These are phyloP conservation scores for Verticillium zaregamsianum DNA, from an alignment of 2,329 filamentous ascomycete genomes.

Conservation along the genomic window DNA sequence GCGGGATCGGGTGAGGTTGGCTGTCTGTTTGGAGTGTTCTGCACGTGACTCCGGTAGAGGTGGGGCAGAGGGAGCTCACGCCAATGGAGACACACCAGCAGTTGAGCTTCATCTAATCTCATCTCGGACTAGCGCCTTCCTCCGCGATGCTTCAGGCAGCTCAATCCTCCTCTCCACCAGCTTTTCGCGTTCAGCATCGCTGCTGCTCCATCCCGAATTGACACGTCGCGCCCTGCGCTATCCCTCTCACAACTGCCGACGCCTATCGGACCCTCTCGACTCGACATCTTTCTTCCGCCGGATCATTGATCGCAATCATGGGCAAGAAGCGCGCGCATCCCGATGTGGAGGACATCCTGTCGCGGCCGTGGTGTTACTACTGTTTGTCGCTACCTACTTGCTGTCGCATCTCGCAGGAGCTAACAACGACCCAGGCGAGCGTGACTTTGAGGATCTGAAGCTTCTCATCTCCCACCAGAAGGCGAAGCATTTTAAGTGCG, in stretches of 20 bases:
- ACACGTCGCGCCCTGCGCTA: not conserved
- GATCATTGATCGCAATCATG: slow-evolving; percentile 40
- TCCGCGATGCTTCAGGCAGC: not conserved
- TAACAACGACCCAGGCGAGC: slow-evolving; percentile 57
- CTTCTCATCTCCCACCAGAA: slow-evolving; percentile 97
- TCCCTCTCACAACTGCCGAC: not conserved
- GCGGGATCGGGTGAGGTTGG: too few relatives aligned
- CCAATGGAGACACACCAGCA: too few relatives aligned
- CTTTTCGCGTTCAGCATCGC: not conserved
- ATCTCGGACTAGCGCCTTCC: not conserved
- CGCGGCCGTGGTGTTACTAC: slow-evolving; percentile 96
- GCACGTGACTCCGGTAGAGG: too few relatives aligned
- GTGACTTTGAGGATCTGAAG: slow-evolving; percentile 96
- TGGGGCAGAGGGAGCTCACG: too few relatives aligned
- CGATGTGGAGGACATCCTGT: slow-evolving; percentile 82
- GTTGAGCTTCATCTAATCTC: not conserved
- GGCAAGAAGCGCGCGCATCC: slow-evolving; percentile 85
- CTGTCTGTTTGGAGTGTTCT: too few relatives aligned
- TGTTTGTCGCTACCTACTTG: slow-evolving; percentile 46
- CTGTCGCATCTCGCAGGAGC: slow-evolving; percentile 4
- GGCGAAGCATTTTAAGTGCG: slow-evolving; percentile 99
- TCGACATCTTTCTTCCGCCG: not conserved
- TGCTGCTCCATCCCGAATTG: not conserved
- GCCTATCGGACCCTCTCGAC: slow-evolving; percentile 21
- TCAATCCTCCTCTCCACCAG: not conserved